These are phyloP conservation scores for Ceratobasidium sp. DNA, from an alignment of 1,284 basidiomycete genomes.

Conservation along the genomic window DNA sequence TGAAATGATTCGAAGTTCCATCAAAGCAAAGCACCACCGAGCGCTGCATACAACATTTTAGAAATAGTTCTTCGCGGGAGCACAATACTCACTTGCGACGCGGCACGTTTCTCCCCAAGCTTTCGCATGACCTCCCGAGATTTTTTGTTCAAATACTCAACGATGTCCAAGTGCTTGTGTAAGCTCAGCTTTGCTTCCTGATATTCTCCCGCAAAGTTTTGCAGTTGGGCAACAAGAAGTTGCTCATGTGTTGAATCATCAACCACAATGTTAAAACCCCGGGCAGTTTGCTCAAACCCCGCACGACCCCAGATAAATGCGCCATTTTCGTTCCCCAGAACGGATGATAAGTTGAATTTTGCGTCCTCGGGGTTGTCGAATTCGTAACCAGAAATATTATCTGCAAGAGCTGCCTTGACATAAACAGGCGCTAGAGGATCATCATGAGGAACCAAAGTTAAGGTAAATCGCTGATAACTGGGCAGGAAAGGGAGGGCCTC, in stretches of 20 bases:
- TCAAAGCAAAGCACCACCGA: conserved; percentile 48
- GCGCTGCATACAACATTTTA: background rate
- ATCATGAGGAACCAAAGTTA: background rate
- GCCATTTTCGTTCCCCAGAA: conserved; percentile 29
- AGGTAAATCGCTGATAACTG: background rate
- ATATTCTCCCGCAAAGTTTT: background rate
- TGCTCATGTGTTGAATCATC: background rate
- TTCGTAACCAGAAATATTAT: background rate
- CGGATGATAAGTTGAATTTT: conserved; percentile 8
- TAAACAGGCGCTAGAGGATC: background rate
- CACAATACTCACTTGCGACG: background rate
- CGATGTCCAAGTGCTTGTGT: background rate
- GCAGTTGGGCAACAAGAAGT: background rate
- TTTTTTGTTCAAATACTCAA: background rate
- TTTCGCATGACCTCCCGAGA: conserved; percentile 1
- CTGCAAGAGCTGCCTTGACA: background rate
- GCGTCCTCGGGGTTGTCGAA: background rate
- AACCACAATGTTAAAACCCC: background rate
- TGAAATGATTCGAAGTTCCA: conserved; percentile 45
- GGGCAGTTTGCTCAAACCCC: background rate
- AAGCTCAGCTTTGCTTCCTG: background rate
- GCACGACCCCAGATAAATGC: background rate
- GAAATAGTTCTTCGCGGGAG: background rate
- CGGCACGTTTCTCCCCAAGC: background rate
- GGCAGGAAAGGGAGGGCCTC: conserved; percentile 10